Percentiles rank a stretch among this genome's conserved stretches.
These are phyloP conservation scores for Eutrema heterophyllum DNA, from an alignment of 345 rosid genomes.

Conservation along the genomic window DNA sequence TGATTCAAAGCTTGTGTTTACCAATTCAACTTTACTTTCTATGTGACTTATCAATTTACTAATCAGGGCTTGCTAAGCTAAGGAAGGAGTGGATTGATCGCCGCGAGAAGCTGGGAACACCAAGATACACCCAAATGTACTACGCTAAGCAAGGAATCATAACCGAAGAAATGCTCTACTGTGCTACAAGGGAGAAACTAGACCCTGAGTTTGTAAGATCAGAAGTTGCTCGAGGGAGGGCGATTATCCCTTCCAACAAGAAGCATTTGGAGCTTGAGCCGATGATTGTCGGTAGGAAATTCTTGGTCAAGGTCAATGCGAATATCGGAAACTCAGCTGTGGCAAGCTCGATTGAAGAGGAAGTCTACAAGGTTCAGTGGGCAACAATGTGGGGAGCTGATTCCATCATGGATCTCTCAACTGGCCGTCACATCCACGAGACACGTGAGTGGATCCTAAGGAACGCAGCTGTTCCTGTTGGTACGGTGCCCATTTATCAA, in stretches of 20 bases:
- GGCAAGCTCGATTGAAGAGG: conserved; percentile 96
- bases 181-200: conserved; percentile 90
- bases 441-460: conserved; percentile 95
- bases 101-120: conserved; percentile 68
- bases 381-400: conserved; percentile 99
- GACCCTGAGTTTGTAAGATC: conserved; percentile 97
- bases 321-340: conserved; percentile 97
- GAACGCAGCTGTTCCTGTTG: conserved; percentile 96
- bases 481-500: conserved; percentile 95
- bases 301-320: conserved; percentile 96
- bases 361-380: conserved; percentile 99
- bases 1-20: conserved; percentile 9
- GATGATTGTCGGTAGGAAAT: conserved; percentile 90
- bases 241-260: conserved; percentile 98
- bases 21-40: not conserved
- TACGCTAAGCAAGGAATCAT: conserved; percentile 95
- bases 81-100: conserved; percentile 85
- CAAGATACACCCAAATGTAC: conserved; percentile 95
- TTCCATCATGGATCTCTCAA: conserved; percentile 97
- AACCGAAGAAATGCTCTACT: conserved; percentile 93
- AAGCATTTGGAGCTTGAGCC: conserved; percentile 95
- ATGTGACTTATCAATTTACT: not conserved
- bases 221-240: conserved; percentile 95
- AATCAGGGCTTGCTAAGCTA: conserved; percentile 82
- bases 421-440: conserved; percentile 97